phyloP scores from a whole-genome alignment of 2,329 filamentous ascomycete genomes.

The Pseudogymnoascus pannorum region DNA sequence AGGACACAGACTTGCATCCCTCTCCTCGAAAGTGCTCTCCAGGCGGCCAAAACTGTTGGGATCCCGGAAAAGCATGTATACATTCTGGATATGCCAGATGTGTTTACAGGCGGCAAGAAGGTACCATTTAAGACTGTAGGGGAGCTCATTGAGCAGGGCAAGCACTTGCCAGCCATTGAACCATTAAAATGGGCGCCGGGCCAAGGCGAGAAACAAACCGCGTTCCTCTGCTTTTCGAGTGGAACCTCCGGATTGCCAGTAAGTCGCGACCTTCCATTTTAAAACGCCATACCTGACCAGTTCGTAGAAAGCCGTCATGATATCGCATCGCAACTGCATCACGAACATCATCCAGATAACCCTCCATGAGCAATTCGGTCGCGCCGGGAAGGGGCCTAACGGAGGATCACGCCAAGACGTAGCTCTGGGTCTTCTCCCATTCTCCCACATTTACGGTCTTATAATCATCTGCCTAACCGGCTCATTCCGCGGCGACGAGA shows the following conservation, averaged over 20 bases:
- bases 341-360: slow-evolving; percentile 62
- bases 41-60: slow-evolving; percentile 54
- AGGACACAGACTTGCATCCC: slow-evolving; percentile 50
- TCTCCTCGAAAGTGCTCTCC: slow-evolving; percentile 56
- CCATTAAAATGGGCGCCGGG: slow-evolving; percentile 51
- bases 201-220: slow-evolving; percentile 57
- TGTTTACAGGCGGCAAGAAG: slow-evolving; percentile 29
- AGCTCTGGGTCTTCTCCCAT: slow-evolving; percentile 61
- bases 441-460: slow-evolving; percentile 73
- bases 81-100: slow-evolving; percentile 55
- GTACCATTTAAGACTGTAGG: slow-evolving; percentile 54
- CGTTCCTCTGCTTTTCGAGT: slow-evolving; percentile 73
- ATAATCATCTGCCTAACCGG: slow-evolving; percentile 59
- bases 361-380: slow-evolving; percentile 31
- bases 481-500: slow-evolving; percentile 64
- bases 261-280: slow-evolving; percentile 23
- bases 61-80: slow-evolving; percentile 60
- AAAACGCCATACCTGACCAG: not conserved
- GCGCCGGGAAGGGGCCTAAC: not conserved
- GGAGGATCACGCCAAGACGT: slow-evolving; percentile 28
- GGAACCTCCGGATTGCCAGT: slow-evolving; percentile 76
- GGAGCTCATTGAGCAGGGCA: slow-evolving; percentile 55
- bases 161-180: slow-evolving; percentile 42
- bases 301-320: slow-evolving; percentile 70
- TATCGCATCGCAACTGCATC: slow-evolving; percentile 72